Conservation (phyloP, 2,329 filamentous ascomycete species). For the Penicillium digitatum region DNA sequence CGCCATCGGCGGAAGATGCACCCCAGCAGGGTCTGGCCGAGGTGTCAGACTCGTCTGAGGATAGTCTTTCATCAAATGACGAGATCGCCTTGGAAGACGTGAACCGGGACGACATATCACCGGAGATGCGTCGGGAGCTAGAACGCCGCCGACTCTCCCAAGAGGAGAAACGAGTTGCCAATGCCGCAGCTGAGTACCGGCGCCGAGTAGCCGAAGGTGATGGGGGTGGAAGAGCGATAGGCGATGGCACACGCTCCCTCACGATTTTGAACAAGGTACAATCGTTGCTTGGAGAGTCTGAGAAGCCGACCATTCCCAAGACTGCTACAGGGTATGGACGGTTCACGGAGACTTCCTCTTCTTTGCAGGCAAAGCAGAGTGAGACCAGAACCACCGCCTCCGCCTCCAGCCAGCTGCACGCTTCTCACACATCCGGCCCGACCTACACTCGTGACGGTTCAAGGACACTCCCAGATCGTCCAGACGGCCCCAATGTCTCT, state of each 20-base stretch:
- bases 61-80: constrained; percentile 34
- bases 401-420: constrained; percentile 17
- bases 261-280: constrained; percentile 91
- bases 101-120: constrained; percentile 68
- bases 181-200: constrained; percentile 83
- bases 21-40: constrained; percentile 62
- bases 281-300: constrained; percentile 72
- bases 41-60: constrained; percentile 63
- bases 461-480: constrained; percentile 15
- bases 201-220: constrained; percentile 64
- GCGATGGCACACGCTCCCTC: constrained; percentile 62
- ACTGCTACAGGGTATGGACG: constrained; percentile 89
- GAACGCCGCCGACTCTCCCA: constrained; percentile 76
- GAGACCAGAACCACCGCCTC: constrained; percentile 17
- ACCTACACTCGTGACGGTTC: constrained; percentile 16
- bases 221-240: constrained; percentile 44
- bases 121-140: constrained; percentile 84
- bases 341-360: constrained; percentile 60
- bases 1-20: constrained; percentile 43
- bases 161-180: constrained; percentile 85
- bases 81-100: constrained; percentile 56
- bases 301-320: constrained; percentile 56
- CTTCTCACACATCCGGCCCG: constrained; percentile 22
- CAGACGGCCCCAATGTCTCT: constrained; percentile 16
- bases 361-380: constrained; percentile 41